Evolutionary conservation across 1,284 basidiomycete species (phyloP), one percentile per base, ranked within the genome.

Genomic region (Sphaerobolus stellatus): DNA sequence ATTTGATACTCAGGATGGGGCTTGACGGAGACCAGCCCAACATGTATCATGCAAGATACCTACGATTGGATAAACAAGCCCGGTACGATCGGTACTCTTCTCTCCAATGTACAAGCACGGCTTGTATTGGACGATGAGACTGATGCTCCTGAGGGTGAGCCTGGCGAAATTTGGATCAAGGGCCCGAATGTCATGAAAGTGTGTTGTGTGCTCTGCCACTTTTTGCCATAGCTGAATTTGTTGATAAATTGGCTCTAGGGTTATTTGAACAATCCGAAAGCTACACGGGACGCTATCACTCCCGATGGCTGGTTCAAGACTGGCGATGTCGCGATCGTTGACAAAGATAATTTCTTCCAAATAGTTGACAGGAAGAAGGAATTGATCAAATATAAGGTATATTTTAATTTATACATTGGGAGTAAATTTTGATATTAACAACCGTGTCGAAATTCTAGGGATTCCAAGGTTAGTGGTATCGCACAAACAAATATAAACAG

Each of bases 121-220:
- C 68, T 98, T 14, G 84, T 96, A 4, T 67, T 74, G 8, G 71
- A 75, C 18, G 76, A 76, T 0, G 77, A 83, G 57, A 65, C 72
- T 4, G 75, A 79, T 58, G 71, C 67, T 8, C 56, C 59, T 20
- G 75, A 77, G 2, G 80, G 79, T 14, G 71, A 83, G 56, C 70
- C 80, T 0, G 93, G 94, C 3, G 93, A 96, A 68, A 64, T 96
- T 7, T 93, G 90, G 87, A 59, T 93, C 5, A 76, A 83, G 48
- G 91, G 92, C 0, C 86, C 88, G 1, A 82, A 74, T 2, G 75
- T 94, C 49, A 92, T 93, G 90, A 92, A 90, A 73, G 81, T 83
- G 58, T 14, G 56, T 56, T 11, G 20, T 6, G 9, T 24, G 31
- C 20, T 51, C 14, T 44, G 28, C n/a, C 33, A 16, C 36, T 9